Evolutionary conservation across 1,284 basidiomycete genomes (phyloP), one percentile per base, ranked within the genome.

Genomic region (Tylopilus orsonianus): DNA sequence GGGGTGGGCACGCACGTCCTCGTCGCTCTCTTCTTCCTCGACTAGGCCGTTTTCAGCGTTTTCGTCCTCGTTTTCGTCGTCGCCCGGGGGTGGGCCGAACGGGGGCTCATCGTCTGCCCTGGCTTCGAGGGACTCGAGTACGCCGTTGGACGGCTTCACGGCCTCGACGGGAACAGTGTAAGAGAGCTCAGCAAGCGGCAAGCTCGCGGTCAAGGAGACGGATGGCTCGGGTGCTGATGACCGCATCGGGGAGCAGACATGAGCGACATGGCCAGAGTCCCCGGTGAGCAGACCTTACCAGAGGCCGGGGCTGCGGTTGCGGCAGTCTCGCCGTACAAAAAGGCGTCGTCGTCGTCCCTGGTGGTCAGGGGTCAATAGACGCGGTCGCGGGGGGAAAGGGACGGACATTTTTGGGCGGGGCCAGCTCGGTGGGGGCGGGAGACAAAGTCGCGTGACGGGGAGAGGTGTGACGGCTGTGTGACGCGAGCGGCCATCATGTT

Each of bases 321-420:
- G 47, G 71, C 61, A 38, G 80, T 73, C 53, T 75, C 75, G 56
- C 86, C 85, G 56, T 88, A 88, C 52, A 88, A 71, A 65, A 83
- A 88, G 37, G 83, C 86, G 64, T 88, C 86, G 67, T 88, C 84
- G 67, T 87, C 86, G 62, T 85, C 83, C 65, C 70, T 74, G 47
- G 45, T 46, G 41, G 53, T 43, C 27, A 40, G 46, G 40, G 27
- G 68, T 66, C 44, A 66, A 67, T 63, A 50, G 56, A 53, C 27
- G 54, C 45, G 44, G 38, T 46, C 46, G 54, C 58, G 36, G 49
- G 32, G 47, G 49, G 14, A 49, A 62, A 61, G 49, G 50, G 50
- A 66, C 64, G 46, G 65, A 66, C 64, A 66, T 66, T 53, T n/a
- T n/a, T n/a, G n/a, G n/a, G n/a, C n/a, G n/a, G n/a, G n/a, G 41